A percentile compares a stretch with the other conserved stretches of the same genome.
phyloP scores from a whole-genome alignment of 2,329 filamentous ascomycete species.

The Massarina eburnea region DNA sequence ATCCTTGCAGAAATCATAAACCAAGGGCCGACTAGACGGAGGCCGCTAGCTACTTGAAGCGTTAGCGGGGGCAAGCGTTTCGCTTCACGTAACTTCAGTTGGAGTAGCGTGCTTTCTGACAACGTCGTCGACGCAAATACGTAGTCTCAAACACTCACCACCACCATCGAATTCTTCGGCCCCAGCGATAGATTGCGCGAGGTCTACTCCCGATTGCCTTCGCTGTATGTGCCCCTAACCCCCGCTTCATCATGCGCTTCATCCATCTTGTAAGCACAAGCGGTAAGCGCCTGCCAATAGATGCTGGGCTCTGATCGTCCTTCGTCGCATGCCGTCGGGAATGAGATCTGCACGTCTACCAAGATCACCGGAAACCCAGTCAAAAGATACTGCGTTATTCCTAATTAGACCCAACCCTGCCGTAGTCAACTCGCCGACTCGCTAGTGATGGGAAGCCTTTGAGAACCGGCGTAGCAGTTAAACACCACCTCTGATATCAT shows the following conservation, averaged over 20 bases:
- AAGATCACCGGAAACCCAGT: not conserved
- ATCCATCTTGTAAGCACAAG: too few relatives aligned
- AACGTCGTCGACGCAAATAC: too few relatives aligned
- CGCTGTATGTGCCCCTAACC: too few relatives aligned
- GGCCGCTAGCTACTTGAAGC: not conserved
- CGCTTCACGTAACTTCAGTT: not conserved
- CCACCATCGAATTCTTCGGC: not conserved
- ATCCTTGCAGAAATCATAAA: too few relatives aligned
- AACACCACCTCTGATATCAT: slow-evolving; percentile 8
- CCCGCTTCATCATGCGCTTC: too few relatives aligned
- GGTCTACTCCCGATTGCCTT: not conserved
- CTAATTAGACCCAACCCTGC: slow-evolving; percentile 4
- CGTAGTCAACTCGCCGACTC: slow-evolving; percentile 6
- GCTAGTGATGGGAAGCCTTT: not conserved
- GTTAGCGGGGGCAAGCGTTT: not conserved
- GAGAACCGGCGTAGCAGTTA: slow-evolving; percentile 1
- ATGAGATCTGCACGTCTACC: not conserved
- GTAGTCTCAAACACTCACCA: not conserved
- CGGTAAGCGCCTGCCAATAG: too few relatives aligned
- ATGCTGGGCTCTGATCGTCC: too few relatives aligned
- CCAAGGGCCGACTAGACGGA: not conserved
- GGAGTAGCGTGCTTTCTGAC: not conserved
- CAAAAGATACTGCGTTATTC: not conserved
- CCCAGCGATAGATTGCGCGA: not conserved
- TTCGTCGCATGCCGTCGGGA: not conserved